A percentile compares a stretch with the other conserved stretches of the same genome.
These are phyloP conservation scores for Aegilops sharonensis DNA, from an alignment of 176 grass and related monocot species.

Conservation along the genomic window DNA sequence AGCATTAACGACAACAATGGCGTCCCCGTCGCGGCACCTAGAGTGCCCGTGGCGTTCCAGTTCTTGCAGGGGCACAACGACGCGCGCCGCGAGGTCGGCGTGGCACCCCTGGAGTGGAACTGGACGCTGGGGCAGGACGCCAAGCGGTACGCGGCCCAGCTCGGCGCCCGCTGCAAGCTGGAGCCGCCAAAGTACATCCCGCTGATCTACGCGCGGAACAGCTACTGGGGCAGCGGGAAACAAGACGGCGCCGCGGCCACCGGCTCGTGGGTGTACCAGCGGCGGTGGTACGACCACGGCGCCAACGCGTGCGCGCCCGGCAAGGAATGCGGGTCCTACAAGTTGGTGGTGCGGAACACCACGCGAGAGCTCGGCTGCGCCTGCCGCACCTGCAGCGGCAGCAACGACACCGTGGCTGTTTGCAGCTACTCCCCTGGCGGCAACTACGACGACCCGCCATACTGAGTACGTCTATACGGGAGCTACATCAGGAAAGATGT, in stretches of 20 bases:
- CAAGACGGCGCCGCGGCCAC: not conserved
- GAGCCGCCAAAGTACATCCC: not conserved
- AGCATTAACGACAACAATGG: not conserved
- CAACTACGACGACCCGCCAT: constrained; percentile 25
- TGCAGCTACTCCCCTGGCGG: constrained; percentile 47
- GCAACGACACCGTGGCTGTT: not conserved
- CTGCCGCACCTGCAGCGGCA: not conserved
- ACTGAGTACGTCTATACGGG: not conserved
- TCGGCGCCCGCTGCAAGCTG: not conserved
- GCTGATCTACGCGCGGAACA: not conserved
- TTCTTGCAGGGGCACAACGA: constrained; percentile 31
- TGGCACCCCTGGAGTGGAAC: constrained; percentile 26
- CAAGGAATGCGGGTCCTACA: not conserved
- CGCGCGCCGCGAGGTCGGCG: not conserved
- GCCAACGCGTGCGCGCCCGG: not conserved
- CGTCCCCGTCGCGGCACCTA: not conserved
- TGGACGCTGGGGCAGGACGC: constrained; percentile 15
- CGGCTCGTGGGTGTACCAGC: not conserved
- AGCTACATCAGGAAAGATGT: not conserved
- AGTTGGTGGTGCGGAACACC: not conserved
- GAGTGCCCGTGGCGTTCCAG: not conserved
- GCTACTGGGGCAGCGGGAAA: not conserved
- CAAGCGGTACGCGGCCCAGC: not conserved
- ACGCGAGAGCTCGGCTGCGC: constrained; percentile 14
- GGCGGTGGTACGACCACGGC: constrained; percentile 20